Evolutionary conservation across 108 stramenopile genomes (phyloP).

Genomic region (Craspedostauros australis): DNA sequence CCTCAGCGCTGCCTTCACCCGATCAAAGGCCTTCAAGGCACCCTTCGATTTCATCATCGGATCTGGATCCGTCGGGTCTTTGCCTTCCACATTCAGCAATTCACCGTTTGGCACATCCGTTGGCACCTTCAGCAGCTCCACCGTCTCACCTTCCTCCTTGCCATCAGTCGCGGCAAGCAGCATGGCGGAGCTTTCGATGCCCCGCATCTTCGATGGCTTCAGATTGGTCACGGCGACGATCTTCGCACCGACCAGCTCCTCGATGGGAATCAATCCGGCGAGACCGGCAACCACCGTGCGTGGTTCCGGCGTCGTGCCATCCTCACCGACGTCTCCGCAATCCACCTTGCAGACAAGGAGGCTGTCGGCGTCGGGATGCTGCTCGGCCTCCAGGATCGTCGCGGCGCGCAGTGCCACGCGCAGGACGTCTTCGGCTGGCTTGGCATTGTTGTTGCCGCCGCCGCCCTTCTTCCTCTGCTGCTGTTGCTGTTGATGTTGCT

Average conservation of each 20-base stretch:
- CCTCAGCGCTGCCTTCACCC: constrained; percentile 53
- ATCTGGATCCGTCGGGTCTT: constrained; percentile 62
- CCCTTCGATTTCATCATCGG: constrained; percentile 84
- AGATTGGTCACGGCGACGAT: constrained; percentile 75
- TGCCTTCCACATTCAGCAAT: constrained; percentile 62
- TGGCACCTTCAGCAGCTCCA: constrained; percentile 63
- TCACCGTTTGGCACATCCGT: constrained; percentile 72
- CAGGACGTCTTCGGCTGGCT: constrained; percentile 50
- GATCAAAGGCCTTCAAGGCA: constrained; percentile 76
- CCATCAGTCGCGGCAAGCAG: constrained; percentile 70
- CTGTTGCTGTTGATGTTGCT: constrained; percentile 13
- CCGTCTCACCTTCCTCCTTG: constrained; percentile 51
- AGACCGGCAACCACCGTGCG: constrained; percentile 79
- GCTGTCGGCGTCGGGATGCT: constrained; percentile 82
- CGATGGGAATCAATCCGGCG: constrained; percentile 60
- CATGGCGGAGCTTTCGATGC: constrained; percentile 83
- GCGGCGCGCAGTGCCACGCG: constrained; percentile 68
- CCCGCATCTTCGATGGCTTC: constrained; percentile 84
- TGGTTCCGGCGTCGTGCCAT: constrained; percentile 30
- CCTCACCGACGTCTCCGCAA: constrained; percentile 64
- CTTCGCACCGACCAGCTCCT: constrained; percentile 54
- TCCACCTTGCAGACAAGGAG: constrained; percentile 79
- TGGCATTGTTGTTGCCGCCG: constrained; percentile 6
- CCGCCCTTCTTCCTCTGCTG: constrained; percentile 10
- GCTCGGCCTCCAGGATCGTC: constrained; percentile 63